Conservation (phyloP, 225 moss, liverwort and hornwort species). For the Lunularia cruciata region DNA sequence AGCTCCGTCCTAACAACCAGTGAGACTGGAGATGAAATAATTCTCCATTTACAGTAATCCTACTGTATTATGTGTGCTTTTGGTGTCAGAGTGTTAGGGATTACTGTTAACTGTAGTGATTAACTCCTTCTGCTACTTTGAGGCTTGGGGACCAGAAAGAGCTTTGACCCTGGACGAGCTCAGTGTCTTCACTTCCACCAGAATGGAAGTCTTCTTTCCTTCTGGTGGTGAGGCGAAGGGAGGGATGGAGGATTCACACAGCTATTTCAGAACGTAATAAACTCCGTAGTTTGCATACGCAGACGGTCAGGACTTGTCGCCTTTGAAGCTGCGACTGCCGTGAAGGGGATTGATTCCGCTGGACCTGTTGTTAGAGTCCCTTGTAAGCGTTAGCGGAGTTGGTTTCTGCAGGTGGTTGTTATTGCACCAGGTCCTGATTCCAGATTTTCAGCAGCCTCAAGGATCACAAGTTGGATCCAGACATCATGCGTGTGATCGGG, state of each 20-base stretch:
- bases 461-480: background rate
- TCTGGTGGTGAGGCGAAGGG: background rate
- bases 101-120: conserved; percentile 1
- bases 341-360: conserved; percentile 4
- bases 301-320: background rate
- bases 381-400: background rate
- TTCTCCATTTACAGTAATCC: background rate
- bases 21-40: background rate
- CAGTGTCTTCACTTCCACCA: background rate
- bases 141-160: background rate
- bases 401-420: background rate
- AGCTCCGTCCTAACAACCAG: background rate
- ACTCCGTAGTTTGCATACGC: background rate
- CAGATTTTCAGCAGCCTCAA: background rate
- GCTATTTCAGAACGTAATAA: background rate
- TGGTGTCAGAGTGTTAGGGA: background rate
- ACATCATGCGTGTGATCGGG: background rate
- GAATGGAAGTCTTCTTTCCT: background rate
- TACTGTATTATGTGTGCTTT: background rate
- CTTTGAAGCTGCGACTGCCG: background rate
- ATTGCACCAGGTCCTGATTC: conserved; percentile 2
- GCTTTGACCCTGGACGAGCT: background rate
- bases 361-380: background rate
- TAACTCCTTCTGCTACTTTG: background rate
- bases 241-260: background rate